Evolutionary conservation across 2,329 filamentous ascomycete genomes (phyloP).

Genomic region (Epichloe coenophiala): DNA sequence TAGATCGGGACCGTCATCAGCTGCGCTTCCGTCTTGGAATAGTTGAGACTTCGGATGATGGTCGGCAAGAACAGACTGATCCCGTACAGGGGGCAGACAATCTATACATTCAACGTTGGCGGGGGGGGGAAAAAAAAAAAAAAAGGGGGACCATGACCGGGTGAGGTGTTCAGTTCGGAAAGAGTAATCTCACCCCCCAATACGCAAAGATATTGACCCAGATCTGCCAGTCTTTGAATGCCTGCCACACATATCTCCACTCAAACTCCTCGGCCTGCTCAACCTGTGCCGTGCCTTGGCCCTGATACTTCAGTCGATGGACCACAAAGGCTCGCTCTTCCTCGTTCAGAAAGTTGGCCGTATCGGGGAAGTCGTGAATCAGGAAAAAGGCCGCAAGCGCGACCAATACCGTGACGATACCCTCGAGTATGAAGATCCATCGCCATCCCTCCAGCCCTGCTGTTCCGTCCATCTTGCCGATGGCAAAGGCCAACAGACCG

Average conservation of each 20-base stretch:
- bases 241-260: slow-evolving; percentile 60
- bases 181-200: slow-evolving; percentile 41
- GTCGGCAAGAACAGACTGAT: slow-evolving; percentile 49
- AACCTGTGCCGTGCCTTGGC: slow-evolving; percentile 17
- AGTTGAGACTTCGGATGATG: slow-evolving; percentile 48
- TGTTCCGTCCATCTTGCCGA: slow-evolving; percentile 54
- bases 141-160: too few species aligned
- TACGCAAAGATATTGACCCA: slow-evolving; percentile 44
- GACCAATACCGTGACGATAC: slow-evolving; percentile 54
- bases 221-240: slow-evolving; percentile 72
- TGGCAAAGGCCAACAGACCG: slow-evolving; percentile 56
- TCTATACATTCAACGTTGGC: slow-evolving; percentile 14
- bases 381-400: slow-evolving; percentile 55
- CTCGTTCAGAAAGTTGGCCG: slow-evolving; percentile 58
- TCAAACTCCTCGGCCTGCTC: slow-evolving; percentile 64
- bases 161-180: too few species aligned
- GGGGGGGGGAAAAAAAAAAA: neutral
- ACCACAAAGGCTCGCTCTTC: slow-evolving; percentile 60
- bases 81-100: slow-evolving; percentile 41
- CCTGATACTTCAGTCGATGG: slow-evolving; percentile 55
- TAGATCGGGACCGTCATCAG: slow-evolving; percentile 49
- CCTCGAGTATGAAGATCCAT: slow-evolving; percentile 59
- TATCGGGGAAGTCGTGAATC: slow-evolving; percentile 70
- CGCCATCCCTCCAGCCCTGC: slow-evolving; percentile 46
- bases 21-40: slow-evolving; percentile 41